Evolutionary conservation across 2,329 filamentous ascomycete species (phyloP).

Genomic region (Fusarium sp.): DNA sequence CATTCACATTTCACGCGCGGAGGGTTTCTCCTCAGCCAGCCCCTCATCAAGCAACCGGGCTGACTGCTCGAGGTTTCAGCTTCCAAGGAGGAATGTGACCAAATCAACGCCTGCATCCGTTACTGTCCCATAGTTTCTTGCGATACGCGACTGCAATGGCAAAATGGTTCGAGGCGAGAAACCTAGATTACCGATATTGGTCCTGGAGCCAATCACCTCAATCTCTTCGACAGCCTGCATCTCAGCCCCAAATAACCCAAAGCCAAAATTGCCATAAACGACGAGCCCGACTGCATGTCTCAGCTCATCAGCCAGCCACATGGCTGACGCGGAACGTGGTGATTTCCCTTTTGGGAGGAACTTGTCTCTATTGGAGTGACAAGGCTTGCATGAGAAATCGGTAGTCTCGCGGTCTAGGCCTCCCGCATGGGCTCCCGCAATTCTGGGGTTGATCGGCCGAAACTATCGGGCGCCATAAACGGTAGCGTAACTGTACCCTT

Average conservation of each 20-base stretch:
- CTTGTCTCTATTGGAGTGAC: background rate
- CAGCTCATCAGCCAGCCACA: slow-evolving; percentile 28
- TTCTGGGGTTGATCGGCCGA: slow-evolving; percentile 27
- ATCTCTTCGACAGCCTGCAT: background rate
- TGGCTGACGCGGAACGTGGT: slow-evolving; percentile 12
- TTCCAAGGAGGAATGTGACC: background rate
- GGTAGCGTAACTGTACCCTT: slow-evolving; percentile 13
- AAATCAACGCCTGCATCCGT: background rate
- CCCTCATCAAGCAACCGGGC: too few relatives aligned
- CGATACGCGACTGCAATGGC: background rate
- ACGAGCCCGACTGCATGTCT: background rate
- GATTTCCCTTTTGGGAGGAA: background rate
- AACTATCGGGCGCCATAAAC: slow-evolving; percentile 8
- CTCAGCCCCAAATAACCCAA: background rate
- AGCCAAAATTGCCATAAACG: background rate
- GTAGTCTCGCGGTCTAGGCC: slow-evolving; percentile 16
- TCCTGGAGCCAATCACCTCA: background rate
- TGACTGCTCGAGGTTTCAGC: background rate
- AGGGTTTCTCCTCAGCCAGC: background rate
- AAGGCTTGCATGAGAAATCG: slow-evolving; percentile 19
- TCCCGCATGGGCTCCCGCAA: slow-evolving; percentile 3
- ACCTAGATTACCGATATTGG: background rate
- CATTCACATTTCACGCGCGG: too few relatives aligned
- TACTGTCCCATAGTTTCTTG: background rate
- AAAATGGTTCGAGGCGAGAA: background rate